These are phyloP conservation scores for Penicillium simplicissimum DNA, from an alignment of 495 filamentous ascomycete species.

Conservation along the genomic window DNA sequence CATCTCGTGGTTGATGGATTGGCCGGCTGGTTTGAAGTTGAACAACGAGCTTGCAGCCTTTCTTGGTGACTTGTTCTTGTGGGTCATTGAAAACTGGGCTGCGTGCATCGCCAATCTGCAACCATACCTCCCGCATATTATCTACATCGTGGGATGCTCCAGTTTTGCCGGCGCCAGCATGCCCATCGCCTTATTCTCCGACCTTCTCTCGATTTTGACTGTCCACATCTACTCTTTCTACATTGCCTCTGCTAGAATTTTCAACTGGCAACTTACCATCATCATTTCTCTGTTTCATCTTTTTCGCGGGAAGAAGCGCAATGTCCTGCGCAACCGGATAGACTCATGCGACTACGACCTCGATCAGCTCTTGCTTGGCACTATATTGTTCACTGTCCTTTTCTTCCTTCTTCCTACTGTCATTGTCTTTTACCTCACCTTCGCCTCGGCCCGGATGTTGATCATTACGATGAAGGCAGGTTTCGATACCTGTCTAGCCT, in stretches of 20 bases:
- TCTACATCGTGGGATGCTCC: conserved; percentile 92
- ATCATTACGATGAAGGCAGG: conserved; percentile 90
- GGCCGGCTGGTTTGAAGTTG: conserved; percentile 96
- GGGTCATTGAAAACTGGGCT: conserved; percentile 99
- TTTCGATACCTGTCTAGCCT: conserved; percentile 88
- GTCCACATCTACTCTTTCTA: conserved; percentile 98
- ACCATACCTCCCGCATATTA: conserved; percentile 78
- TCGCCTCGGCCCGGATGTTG: conserved; percentile 88
- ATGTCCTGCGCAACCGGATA: conserved; percentile 94
- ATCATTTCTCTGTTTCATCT: conserved; percentile 96
- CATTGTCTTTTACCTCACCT: conserved; percentile 94
- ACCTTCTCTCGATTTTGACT: conserved; percentile 87
- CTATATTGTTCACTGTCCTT: conserved; percentile 92
- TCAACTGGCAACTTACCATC: conserved; percentile 96
- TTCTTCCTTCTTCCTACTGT: conserved; percentile 96
- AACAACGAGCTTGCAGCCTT: conserved; percentile 94
- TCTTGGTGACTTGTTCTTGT: conserved; percentile 90
- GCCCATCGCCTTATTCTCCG: conserved; percentile 95
- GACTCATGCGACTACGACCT: conserved; percentile 99
- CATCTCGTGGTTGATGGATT: conserved; percentile 94
- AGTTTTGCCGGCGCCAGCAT: conserved; percentile 95
- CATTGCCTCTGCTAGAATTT: conserved; percentile 92
- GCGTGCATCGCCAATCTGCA: conserved; percentile 74
- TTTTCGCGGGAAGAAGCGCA: conserved; percentile 96
- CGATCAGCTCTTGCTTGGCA: conserved; percentile 94